Conservation (phyloP, 1,139 yeast species). For the Yamadazyma atmosphaerica region DNA sequence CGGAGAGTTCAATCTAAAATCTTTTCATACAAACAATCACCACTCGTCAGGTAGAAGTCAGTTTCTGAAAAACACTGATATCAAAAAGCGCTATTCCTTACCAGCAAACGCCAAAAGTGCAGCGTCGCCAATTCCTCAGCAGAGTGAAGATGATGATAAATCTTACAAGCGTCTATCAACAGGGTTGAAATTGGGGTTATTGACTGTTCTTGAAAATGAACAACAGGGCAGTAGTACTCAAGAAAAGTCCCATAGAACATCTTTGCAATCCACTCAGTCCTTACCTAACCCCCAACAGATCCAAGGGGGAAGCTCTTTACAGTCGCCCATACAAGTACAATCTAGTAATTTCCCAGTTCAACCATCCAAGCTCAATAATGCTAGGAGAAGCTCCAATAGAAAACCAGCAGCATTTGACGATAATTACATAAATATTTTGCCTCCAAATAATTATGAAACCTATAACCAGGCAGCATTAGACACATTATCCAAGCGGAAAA, state of each 20-base stretch:
- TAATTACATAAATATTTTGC: conserved; percentile 28
- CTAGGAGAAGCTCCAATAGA: not conserved
- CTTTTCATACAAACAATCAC: conserved; percentile 29
- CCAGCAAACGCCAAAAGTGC: conserved; percentile 14
- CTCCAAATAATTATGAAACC: conserved; percentile 19
- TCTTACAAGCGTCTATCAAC: conserved; percentile 34
- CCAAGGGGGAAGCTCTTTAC: not conserved
- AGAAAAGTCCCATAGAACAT: not conserved
- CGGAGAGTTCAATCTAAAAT: conserved; percentile 33
- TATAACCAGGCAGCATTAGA: conserved; percentile 42
- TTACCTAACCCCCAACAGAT: not conserved
- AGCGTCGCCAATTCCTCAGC: conserved; percentile 5
- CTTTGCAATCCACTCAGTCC: not conserved
- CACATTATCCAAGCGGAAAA: conserved; percentile 22
- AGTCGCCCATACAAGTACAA: not conserved
- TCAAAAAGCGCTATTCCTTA: conserved; percentile 30
- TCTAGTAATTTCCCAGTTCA: not conserved
- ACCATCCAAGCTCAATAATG: not conserved
- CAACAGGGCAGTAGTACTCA: conserved; percentile 5
- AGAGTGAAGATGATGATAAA: conserved; percentile 12
- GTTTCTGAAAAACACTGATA: conserved; percentile 15
- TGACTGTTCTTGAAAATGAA: conserved; percentile 43
- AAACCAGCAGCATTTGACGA: conserved; percentile 24
- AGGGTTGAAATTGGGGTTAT: conserved; percentile 41
- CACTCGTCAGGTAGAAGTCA: conserved; percentile 1